Conservation (phyloP, 192 early-diverging fungal genomes). For the Diversispora epigaea region DNA sequence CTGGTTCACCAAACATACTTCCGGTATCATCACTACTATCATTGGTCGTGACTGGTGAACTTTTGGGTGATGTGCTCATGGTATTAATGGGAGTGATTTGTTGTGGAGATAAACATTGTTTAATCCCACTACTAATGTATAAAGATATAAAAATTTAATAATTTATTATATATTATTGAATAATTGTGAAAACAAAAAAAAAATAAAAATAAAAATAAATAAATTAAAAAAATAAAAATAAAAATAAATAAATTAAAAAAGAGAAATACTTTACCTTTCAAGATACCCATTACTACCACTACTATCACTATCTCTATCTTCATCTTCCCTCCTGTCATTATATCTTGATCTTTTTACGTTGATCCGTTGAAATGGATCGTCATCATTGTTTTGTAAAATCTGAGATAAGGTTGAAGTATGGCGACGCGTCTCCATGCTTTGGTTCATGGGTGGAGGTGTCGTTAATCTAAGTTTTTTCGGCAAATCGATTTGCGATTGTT, state of each 20-base stretch:
- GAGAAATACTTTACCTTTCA: conserved; percentile 4
- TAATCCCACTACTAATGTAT: not conserved
- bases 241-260: too few species aligned
- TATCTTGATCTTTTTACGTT: not conserved
- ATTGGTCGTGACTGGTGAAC: conserved; percentile 17
- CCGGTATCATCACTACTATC: conserved; percentile 26
- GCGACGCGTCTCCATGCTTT: not conserved
- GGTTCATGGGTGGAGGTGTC: not conserved
- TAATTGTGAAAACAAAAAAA: not conserved
- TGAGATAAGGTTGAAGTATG: not conserved
- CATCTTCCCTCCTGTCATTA: conserved; percentile 19
- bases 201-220: not conserved
- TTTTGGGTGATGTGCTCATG: not conserved
- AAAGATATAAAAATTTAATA: too few species aligned
- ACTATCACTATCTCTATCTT: conserved; percentile 14
- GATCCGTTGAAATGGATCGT: conserved; percentile 4
- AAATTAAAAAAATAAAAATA: too few species aligned
- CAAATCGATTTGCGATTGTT: not conserved
- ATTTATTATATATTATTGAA: not conserved
- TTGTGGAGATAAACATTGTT: not conserved
- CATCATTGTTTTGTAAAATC: conserved; percentile 3
- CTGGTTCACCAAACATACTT: conserved; percentile 19
- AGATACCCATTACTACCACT: conserved; percentile 15
- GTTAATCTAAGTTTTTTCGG: not conserved
- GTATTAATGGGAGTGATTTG: not conserved